Conservation (phyloP, 2,329 filamentous ascomycete species). For the Talaromyces sp. region DNA sequence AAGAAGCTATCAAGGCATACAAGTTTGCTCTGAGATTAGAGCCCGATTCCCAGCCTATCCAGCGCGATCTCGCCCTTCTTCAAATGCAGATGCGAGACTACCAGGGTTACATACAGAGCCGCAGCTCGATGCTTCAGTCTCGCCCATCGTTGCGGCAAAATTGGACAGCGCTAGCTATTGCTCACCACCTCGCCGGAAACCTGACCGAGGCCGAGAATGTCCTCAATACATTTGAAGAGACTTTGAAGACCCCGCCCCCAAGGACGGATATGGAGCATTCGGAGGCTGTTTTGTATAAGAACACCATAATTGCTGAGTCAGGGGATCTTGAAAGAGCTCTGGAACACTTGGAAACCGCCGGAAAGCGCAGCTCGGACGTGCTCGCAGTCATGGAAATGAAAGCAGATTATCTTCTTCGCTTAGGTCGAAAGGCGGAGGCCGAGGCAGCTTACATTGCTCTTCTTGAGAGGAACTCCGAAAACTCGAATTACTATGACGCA, state of each 20-base stretch:
- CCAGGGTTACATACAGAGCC: slow-evolving; percentile 84
- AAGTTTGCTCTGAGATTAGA: slow-evolving; percentile 90
- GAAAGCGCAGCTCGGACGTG: slow-evolving; percentile 74
- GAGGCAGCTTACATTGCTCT: slow-evolving; percentile 73
- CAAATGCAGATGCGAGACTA: slow-evolving; percentile 98
- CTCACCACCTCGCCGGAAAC: slow-evolving; percentile 84
- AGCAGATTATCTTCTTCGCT: slow-evolving; percentile 74
- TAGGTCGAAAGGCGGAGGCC: slow-evolving; percentile 74
- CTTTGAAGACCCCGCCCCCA: slow-evolving; percentile 71
- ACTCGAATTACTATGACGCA: slow-evolving; percentile 76
- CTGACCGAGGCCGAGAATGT: slow-evolving; percentile 82
- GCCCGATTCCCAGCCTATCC: slow-evolving; percentile 90
- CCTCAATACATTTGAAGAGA: slow-evolving; percentile 86
- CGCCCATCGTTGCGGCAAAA: slow-evolving; percentile 78
- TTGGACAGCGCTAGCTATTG: slow-evolving; percentile 96
- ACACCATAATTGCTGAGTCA: slow-evolving; percentile 83
- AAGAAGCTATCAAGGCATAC: slow-evolving; percentile 98
- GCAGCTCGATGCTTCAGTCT: slow-evolving; percentile 79
- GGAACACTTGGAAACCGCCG: slow-evolving; percentile 73
- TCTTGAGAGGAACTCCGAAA: slow-evolving; percentile 81
- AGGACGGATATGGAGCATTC: slow-evolving; percentile 85
- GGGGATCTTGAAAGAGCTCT: slow-evolving; percentile 78
- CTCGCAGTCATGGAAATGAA: slow-evolving; percentile 78
- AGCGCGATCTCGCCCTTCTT: slow-evolving; percentile 84
- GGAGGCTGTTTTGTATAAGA: slow-evolving; percentile 92